Percentiles rank a stretch among this genome's conserved stretches.
These are phyloP conservation scores for Debaryomyces sp. DNA, from an alignment of 1,139 yeast genomes.

Conservation along the genomic window DNA sequence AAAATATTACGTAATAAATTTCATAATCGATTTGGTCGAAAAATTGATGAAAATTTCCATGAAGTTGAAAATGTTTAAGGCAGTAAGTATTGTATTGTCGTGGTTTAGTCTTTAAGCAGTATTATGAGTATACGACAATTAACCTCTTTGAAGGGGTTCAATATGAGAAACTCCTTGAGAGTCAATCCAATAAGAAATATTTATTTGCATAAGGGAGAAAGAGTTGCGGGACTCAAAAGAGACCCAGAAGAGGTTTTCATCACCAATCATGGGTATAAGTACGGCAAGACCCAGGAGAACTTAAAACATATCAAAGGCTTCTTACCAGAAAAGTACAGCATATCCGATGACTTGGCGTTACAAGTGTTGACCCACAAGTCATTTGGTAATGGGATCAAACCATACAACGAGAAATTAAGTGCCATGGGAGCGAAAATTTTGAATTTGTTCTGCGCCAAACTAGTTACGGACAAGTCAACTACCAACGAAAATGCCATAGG, in stretches of 20 bases:
- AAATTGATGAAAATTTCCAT: slow-evolving; percentile 7
- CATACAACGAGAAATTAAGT: slow-evolving; percentile 83
- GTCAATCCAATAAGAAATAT: slow-evolving; percentile 18
- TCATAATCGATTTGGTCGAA: slow-evolving; percentile 6
- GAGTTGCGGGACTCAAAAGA: slow-evolving; percentile 74
- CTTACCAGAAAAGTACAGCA: slow-evolving; percentile 42
- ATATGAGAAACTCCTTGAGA: slow-evolving; percentile 3
- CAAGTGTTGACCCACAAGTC: slow-evolving; percentile 92
- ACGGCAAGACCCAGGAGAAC: slow-evolving; percentile 56
- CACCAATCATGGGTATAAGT: slow-evolving; percentile 59
- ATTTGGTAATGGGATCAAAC: slow-evolving; percentile 87
- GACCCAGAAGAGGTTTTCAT: slow-evolving; percentile 69
- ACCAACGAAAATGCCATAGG: slow-evolving; percentile 43
- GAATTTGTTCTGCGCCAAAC: slow-evolving; percentile 59
- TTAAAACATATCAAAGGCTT: slow-evolving; percentile 51
- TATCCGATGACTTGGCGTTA: slow-evolving; percentile 59
- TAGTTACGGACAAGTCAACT: slow-evolving; percentile 42
- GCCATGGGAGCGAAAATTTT: slow-evolving; percentile 77
- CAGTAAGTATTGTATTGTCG: background rate
- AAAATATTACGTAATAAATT: background rate
- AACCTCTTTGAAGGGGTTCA: slow-evolving; percentile 4
- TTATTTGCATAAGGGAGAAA: slow-evolving; percentile 56
- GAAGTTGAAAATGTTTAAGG: background rate
- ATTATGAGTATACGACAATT: slow-evolving; percentile 20
- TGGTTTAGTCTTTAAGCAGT: background rate